Base-by-base conservation (phyloP, 768 basidiomycete genomes). In the Boletus vermiculosoides region DNA sequence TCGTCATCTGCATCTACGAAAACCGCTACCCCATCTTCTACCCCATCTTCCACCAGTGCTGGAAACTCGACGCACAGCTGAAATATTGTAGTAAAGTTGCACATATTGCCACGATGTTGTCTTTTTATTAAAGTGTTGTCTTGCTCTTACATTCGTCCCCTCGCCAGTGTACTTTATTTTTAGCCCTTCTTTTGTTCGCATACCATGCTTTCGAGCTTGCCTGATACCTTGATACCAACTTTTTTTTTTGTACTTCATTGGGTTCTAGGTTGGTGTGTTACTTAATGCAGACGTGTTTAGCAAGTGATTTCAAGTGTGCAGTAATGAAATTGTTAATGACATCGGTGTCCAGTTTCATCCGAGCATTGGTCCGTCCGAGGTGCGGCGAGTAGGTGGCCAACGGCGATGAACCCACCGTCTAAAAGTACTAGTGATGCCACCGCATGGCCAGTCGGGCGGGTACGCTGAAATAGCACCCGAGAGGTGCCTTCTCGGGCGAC, bases 1-100 rank as follows among this genome's bases (percentile, higher is more conserved):
- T 31, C 46, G 4, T 20, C 51, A 25, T 34, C 56, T 13, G 7
- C 48, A 25, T 36, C 44, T 25, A 18, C 18, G 11, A 31, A 39
- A 25, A 12, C 33, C 12, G 16, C 49, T 16, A 22, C 30, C 2
- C 6, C 55, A 15, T 41, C 51, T 15, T 11, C 50, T n/a, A 40
- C 39, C 8, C n/a, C 39, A 20, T 20, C 39, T 40, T 40, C 39
- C 16, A 15, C 31, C 4, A 53, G 28, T 23, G 25, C n/a, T 28
- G 55, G 56, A 48, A 61, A 63, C 30, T 33, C 45, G 39, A 63
- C 61, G 1, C 52, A 44, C 5, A 16, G 20, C 5, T 60, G 45
- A 62, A 25, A 22, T 18, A 12, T 16, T 28, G 22, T 34, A 28
- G 20, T 22, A 18, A 39, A 18, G 28, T 36, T 9, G 16, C 28